Base-by-base conservation (phyloP, 2,329 filamentous ascomycete species). In the Aspergillus japonicus region DNA sequence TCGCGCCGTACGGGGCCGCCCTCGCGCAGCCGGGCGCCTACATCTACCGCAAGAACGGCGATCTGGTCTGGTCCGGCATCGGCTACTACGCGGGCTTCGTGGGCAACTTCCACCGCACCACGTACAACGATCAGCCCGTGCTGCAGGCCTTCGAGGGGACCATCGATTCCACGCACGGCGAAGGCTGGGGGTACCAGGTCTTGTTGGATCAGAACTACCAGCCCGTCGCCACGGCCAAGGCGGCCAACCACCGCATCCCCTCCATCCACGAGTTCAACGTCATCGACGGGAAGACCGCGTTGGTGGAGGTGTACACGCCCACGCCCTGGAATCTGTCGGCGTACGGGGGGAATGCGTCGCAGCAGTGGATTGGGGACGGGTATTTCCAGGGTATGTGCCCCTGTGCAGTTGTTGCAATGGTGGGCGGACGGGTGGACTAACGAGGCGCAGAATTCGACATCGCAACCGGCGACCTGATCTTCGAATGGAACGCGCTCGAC, bases 401-500 rank as follows among this genome's bases (percentile, higher is more conserved):
- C n/a, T n/a, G n/a, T n/a, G n/a, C n/a, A n/a, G n/a, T n/a, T n/a
- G n/a, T n/a, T n/a, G n/a, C n/a, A n/a, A 64, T 5, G 69, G 8
- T 23, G 16, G 10, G 21, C 1, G 21, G 51, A 1, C 8, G 0
- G 2, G 3, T 49, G 8, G 23, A 2, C 4, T 14, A 56, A 54
- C 44, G 11, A 5, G 11, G 12, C n/a, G 4, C 47, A 75, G 72
- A 75, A 60, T 58, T 75, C 39, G 80, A 85, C 58, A 82, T 85
- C 47, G 76, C 81, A 24, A 85, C 82, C 2, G 83, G 83, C 2
- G 75, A 80, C 47, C 70, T 87, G 3, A 62, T 86, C 11, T 87
- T 87, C 62, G 84, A 87, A 64, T 87, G 85, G 85, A 78, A 78
- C 31, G 82, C 81, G 62, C 71, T 86, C 10, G 83, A 86, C 58